Conservation (phyloP, 139 green algal species). For the Chlamydomonas eustigma region DNA sequence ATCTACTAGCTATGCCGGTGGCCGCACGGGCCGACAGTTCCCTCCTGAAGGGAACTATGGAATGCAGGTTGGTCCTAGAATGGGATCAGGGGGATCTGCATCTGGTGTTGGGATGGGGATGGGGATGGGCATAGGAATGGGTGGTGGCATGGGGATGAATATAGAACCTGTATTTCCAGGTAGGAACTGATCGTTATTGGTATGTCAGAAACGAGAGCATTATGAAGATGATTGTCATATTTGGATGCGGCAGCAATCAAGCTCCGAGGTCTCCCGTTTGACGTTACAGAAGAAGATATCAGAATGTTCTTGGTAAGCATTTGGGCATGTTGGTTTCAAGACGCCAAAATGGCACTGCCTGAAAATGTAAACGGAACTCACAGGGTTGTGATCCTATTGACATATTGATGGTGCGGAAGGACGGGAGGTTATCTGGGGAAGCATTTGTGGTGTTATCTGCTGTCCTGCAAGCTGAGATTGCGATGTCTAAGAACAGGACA, state of each 20-base stretch:
- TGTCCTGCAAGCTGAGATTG: constrained; percentile 59
- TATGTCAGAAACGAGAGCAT: too few species aligned
- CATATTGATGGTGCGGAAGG: constrained; percentile 61
- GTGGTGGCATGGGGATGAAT: constrained; percentile 9
- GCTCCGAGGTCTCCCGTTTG: constrained; percentile 74
- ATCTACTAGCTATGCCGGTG: too few species aligned
- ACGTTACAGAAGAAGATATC: constrained; percentile 72
- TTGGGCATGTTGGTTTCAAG: too few species aligned
- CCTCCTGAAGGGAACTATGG: neutral
- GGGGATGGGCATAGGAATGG: constrained; percentile 6
- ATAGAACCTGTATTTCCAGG: constrained; percentile 10
- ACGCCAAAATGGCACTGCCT: too few species aligned
- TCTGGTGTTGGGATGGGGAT: neutral
- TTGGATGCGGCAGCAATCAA: constrained; percentile 31
- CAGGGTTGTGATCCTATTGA: constrained; percentile 73
- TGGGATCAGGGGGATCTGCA: neutral
- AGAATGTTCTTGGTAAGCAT: constrained; percentile 66
- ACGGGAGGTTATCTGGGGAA: constrained; percentile 68
- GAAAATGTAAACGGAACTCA: neutral
- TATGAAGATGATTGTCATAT: too few species aligned
- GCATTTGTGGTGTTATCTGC: constrained; percentile 65
- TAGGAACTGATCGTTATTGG: constrained; percentile 2
- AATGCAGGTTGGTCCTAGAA: constrained; percentile 1
- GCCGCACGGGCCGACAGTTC: neutral
- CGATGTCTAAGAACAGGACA: constrained; percentile 64